phyloP scores from a whole-genome alignment of 257 asterid species.

The Catharanthus roseus region DNA sequence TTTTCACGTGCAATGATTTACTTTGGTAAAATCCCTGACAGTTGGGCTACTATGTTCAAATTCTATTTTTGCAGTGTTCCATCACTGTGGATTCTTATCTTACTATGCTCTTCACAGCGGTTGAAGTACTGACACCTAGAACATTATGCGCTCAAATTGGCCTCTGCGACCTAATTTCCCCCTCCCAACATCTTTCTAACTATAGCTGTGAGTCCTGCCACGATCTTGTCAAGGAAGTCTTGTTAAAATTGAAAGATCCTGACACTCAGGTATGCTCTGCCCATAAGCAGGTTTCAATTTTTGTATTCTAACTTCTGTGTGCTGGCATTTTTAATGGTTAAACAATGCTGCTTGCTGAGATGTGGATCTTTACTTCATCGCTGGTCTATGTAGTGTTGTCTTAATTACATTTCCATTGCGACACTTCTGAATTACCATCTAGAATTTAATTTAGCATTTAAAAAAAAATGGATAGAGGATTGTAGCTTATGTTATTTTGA shows the following conservation, averaged over 20 bases:
- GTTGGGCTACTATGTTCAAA: neutral
- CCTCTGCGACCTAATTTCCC: slow-evolving; percentile 50
- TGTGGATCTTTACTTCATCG: neutral
- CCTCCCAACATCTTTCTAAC: slow-evolving; percentile 31
- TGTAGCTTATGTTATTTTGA: neutral
- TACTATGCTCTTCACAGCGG: slow-evolving; percentile 62
- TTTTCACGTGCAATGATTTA: too few species aligned
- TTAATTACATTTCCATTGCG: neutral
- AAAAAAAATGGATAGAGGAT: neutral
- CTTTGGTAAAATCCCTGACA: neutral
- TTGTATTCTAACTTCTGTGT: neutral
- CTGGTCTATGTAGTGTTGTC: neutral
- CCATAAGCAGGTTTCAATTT: neutral
- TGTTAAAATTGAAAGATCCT: slow-evolving; percentile 74
- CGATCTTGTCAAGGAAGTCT: slow-evolving; percentile 52
- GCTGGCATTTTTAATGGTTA: neutral
- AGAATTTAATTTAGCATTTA: neutral
- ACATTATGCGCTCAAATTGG: slow-evolving; percentile 54
- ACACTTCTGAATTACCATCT: neutral
- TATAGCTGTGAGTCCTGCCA: slow-evolving; percentile 64
- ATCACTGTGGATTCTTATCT: slow-evolving; percentile 72
- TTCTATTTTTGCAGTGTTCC: slow-evolving; percentile 50
- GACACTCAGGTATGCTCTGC: slow-evolving; percentile 57
- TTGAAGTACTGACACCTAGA: slow-evolving; percentile 39
- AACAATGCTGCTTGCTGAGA: neutral